Percentiles rank a stretch among this genome's conserved stretches.
Conservation (phyloP, 2,329 filamentous ascomycete species). For the Plenodomus biglobosus region DNA sequence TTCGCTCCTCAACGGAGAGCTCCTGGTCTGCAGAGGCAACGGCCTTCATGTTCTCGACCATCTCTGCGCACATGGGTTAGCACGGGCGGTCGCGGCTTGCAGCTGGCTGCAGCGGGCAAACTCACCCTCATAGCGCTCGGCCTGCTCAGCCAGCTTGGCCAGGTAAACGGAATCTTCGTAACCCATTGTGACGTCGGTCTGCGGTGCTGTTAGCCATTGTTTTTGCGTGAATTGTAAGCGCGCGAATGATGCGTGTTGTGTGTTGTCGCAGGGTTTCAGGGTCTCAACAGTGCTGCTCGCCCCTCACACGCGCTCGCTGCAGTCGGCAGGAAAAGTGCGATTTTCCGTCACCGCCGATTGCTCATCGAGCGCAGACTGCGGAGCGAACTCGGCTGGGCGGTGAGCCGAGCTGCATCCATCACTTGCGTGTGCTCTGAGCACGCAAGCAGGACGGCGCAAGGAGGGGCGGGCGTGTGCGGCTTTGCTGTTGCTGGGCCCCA, state of each 20-base stretch:
- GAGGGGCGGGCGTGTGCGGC: constrained; percentile 33
- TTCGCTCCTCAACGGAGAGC: constrained; percentile 85
- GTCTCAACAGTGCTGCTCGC: constrained; percentile 14
- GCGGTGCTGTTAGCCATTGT: constrained; percentile 28
- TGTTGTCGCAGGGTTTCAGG: neutral
- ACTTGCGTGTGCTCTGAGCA: constrained; percentile 21
- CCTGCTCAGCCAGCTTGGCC: constrained; percentile 99
- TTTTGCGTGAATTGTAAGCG: constrained; percentile 7
- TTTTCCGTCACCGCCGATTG: neutral
- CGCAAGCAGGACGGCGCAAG: constrained; percentile 26
- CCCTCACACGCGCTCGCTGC: constrained; percentile 21
- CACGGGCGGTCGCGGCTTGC: constrained; percentile 4
- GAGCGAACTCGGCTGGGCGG: neutral
- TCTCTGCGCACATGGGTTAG: constrained; percentile 63
- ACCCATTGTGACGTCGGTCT: constrained; percentile 72
- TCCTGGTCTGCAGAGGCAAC: constrained; percentile 78
- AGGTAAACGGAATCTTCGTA: constrained; percentile 99
- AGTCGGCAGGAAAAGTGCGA: constrained; percentile 8
- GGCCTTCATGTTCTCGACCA: constrained; percentile 99
- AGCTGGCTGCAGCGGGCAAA: neutral
- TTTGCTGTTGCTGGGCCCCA: constrained; percentile 20
- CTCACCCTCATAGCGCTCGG: constrained; percentile 98
- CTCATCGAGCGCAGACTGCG: neutral
- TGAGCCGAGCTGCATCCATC: constrained; percentile 14
- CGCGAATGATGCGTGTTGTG: constrained; percentile 13